phyloP scores from a whole-genome alignment of 768 basidiomycete genomes.

The Leccinum longicurvipes region DNA sequence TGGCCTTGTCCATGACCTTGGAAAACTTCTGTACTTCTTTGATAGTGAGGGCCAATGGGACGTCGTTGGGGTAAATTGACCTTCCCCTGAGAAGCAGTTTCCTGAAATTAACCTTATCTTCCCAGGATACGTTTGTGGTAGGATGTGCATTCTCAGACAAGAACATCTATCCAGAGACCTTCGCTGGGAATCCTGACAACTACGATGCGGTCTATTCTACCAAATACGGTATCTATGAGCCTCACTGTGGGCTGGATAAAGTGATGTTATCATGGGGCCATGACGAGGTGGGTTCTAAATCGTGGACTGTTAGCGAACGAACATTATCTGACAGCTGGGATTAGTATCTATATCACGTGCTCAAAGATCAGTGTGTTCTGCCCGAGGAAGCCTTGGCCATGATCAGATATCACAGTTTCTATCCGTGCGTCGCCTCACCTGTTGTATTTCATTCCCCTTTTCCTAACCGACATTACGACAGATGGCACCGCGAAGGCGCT shows the following conservation, averaged over 20 bases:
- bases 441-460: not conserved
- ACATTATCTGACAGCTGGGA: slow-evolving; percentile 6
- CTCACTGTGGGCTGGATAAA: slow-evolving; percentile 79
- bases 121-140: slow-evolving; percentile 71
- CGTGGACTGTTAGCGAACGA: slow-evolving; percentile 2
- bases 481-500: slow-evolving; percentile 87
- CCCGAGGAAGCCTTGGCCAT: slow-evolving; percentile 83
- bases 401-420: slow-evolving; percentile 95
- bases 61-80: slow-evolving; percentile 71
- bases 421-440: slow-evolving; percentile 52
- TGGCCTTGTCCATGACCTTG: slow-evolving; percentile 85
- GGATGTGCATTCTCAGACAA: slow-evolving; percentile 85
- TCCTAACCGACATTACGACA: slow-evolving; percentile 18
- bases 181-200: slow-evolving; percentile 68
- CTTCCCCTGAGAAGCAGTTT: not conserved
- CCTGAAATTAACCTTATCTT: slow-evolving; percentile 3
- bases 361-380: slow-evolving; percentile 78
- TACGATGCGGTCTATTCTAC: slow-evolving; percentile 65
- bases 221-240: slow-evolving; percentile 70
- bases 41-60: slow-evolving; percentile 92
- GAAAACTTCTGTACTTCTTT: slow-evolving; percentile 82
- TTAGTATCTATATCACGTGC: slow-evolving; percentile 79
- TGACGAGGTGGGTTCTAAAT: slow-evolving; percentile 63
- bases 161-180: slow-evolving; percentile 78
- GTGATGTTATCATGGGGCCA: slow-evolving; percentile 92